A percentile compares a stretch with the other conserved stretches of the same genome.
Evolutionary conservation across 352 stramenopile genomes (phyloP).

Genomic region (Globisporangium sylvaticum): DNA sequence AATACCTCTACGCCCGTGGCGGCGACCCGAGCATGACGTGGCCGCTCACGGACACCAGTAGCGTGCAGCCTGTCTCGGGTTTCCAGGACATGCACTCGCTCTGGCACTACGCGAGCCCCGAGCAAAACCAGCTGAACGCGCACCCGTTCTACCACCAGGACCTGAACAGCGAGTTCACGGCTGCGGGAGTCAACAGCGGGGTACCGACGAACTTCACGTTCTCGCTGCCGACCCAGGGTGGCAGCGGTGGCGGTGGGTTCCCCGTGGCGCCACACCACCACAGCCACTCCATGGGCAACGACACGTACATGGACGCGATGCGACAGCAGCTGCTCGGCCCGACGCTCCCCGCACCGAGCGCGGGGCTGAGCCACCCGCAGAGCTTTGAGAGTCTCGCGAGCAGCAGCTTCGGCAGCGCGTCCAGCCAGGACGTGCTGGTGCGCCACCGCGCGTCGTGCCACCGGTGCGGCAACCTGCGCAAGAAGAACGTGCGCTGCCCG

Average conservation of each 20-base stretch:
- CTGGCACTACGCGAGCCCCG: slow-evolving; percentile 28
- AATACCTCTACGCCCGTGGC: slow-evolving; percentile 16
- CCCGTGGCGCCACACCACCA: slow-evolving; percentile 4
- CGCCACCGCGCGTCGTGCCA: slow-evolving; percentile 83
- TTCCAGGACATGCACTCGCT: slow-evolving; percentile 22
- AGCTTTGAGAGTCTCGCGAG: background rate
- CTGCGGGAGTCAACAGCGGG: slow-evolving; percentile 5
- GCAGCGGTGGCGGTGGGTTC: background rate
- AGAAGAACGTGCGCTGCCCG: slow-evolving; percentile 81
- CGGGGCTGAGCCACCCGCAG: background rate
- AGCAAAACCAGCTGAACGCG: slow-evolving; percentile 16
- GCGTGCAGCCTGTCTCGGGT: slow-evolving; percentile 5
- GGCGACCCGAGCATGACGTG: slow-evolving; percentile 9
- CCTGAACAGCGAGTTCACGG: slow-evolving; percentile 15
- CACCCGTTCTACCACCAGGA: slow-evolving; percentile 26
- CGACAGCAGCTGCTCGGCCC: slow-evolving; percentile 15
- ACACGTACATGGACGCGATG: slow-evolving; percentile 20
- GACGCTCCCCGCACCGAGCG: background rate
- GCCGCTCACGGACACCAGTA: slow-evolving; percentile 1
- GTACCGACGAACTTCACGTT: slow-evolving; percentile 21
- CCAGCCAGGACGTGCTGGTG: slow-evolving; percentile 34
- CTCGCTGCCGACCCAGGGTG: slow-evolving; percentile 11
- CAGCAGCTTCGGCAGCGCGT: slow-evolving; percentile 1
- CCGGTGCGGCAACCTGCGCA: slow-evolving; percentile 85
- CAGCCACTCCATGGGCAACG: background rate